These are phyloP conservation scores for Hirschioporus abietinus DNA, from an alignment of 768 basidiomycete species.

Conservation along the genomic window DNA sequence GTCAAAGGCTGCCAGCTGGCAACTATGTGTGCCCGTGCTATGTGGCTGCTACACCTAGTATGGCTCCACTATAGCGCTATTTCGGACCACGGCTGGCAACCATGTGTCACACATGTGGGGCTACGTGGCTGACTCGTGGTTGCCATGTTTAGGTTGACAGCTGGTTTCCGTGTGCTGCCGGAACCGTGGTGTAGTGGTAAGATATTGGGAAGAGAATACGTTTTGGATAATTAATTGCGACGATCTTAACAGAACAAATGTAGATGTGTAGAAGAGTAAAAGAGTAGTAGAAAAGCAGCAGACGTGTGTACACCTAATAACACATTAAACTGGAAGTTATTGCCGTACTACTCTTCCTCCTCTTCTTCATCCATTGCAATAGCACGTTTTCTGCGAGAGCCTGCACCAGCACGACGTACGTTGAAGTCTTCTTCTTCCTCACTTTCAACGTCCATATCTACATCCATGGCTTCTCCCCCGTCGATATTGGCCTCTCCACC, in stretches of 20 bases:
- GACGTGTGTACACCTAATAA: conserved; percentile 4
- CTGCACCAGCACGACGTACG: conserved; percentile 50
- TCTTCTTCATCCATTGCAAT: conserved; percentile 57
- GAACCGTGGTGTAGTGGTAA: too few relatives aligned
- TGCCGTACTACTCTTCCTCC: conserved; percentile 44
- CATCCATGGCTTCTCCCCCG: conserved; percentile 52
- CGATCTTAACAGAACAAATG: not conserved
- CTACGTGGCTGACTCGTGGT: too few relatives aligned
- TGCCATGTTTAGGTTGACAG: too few relatives aligned
- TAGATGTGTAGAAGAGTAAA: not conserved
- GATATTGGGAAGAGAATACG: conserved; percentile 1
- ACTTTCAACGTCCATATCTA: conserved; percentile 68
- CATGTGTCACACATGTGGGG: too few relatives aligned
- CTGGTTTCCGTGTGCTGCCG: too few relatives aligned
- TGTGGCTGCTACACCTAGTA: too few relatives aligned
- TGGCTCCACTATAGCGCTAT: too few relatives aligned
- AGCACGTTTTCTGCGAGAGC: conserved; percentile 50
- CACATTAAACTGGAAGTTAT: conserved; percentile 7
- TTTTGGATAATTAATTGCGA: conserved; percentile 11
- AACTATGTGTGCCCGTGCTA: too few relatives aligned
- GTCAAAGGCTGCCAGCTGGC: too few relatives aligned
- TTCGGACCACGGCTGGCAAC: too few relatives aligned
- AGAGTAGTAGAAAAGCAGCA: not conserved
- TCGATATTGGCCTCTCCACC: conserved; percentile 27
- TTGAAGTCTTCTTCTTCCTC: conserved; percentile 55